Evolutionary conservation across 2,329 filamentous ascomycete species (phyloP).

Genomic region (Trichophaea hybrida): DNA sequence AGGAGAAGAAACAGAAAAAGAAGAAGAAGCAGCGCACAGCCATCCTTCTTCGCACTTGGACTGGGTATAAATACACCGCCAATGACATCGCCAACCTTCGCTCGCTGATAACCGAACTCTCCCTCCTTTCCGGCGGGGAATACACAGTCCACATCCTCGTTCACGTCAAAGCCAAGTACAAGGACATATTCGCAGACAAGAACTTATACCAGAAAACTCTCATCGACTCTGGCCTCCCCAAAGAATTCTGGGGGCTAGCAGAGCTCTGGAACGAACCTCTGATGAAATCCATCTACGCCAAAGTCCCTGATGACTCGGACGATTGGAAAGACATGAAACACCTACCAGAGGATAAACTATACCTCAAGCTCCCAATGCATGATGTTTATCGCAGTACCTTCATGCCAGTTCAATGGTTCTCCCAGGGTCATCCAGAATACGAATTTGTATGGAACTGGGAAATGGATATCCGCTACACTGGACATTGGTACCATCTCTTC

Average conservation of each 20-base stretch:
- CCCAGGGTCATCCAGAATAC: slow-evolving; percentile 74
- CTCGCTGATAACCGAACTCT: slow-evolving; percentile 68
- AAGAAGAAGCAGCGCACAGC: slow-evolving; percentile 44
- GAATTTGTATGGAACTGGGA: slow-evolving; percentile 93
- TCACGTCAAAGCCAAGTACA: slow-evolving; percentile 61
- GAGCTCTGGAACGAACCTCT: slow-evolving; percentile 90
- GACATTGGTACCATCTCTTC: slow-evolving; percentile 67
- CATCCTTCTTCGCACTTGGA: slow-evolving; percentile 69
- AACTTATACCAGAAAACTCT: slow-evolving; percentile 53
- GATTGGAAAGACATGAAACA: slow-evolving; percentile 47
- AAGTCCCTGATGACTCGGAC: slow-evolving; percentile 48
- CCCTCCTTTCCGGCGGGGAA: slow-evolving; percentile 65
- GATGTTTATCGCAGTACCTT: slow-evolving; percentile 84
- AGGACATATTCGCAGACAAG: slow-evolving; percentile 66
- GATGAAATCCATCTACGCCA: slow-evolving; percentile 81
- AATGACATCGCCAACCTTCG: slow-evolving; percentile 72
- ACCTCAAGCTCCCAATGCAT: slow-evolving; percentile 61
- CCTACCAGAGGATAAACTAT: slow-evolving; percentile 27
- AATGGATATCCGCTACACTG: slow-evolving; percentile 81
- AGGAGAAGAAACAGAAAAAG: not conserved
- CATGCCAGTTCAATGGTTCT: slow-evolving; percentile 92
- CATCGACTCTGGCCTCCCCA: slow-evolving; percentile 49
- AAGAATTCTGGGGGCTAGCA: slow-evolving; percentile 76
- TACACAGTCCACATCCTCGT: slow-evolving; percentile 78
- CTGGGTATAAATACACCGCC: slow-evolving; percentile 60